Base-by-base conservation (phyloP, 345 rosid genomes). In the Gossypium mustelinum region DNA sequence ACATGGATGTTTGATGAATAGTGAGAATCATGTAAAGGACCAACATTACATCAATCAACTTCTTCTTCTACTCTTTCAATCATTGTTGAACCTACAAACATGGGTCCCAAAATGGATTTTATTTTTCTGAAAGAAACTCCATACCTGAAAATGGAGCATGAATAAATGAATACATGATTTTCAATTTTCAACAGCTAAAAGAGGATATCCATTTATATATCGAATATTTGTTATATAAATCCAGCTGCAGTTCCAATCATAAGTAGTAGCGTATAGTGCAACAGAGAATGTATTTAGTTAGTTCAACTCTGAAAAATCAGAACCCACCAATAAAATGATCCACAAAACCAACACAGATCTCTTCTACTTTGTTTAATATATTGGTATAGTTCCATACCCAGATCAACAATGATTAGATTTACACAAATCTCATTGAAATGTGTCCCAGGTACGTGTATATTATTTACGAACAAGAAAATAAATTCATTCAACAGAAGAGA, bases 71-170 rank as follows among this genome's bases (percentile, higher is more conserved):
- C 16, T 29, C 64, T 69, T 45, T 13, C 68, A 3, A 24, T 60
- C 18, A 11, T 57, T 48, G 48, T 50, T 70, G 39, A 6, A 11
- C 6, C 48, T 63, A n/a, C 14, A 71, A 71, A 13, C 13, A 63
- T 60, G 79, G 85, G 5, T 71, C 63, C 73, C 83, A 69, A 75
- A 74, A 73, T 73, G 74, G 61, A 75, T 24, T 62, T 74, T 56
- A 27, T 65, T 75, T 65, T 75, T 60, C 5, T 14, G 85, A 84
- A 79, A 79, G 87, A 79, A 78, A 77, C 83, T 82, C 82, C 85
- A 55, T 44, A 84, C 80, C 82, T 54, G 56, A 73, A 1, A 62
- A 62, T 62, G 67, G 67, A 62, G 67, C 5, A 66, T 45, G 39
- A 29, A 29, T 29, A 29, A 25, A 47, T 64, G 60, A 56, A 18